A percentile compares a stretch with the other conserved stretches of the same genome.
These are phyloP conservation scores for Eimeria acervulina DNA, from an alignment of 169 alveolate species.

Conservation along the genomic window DNA sequence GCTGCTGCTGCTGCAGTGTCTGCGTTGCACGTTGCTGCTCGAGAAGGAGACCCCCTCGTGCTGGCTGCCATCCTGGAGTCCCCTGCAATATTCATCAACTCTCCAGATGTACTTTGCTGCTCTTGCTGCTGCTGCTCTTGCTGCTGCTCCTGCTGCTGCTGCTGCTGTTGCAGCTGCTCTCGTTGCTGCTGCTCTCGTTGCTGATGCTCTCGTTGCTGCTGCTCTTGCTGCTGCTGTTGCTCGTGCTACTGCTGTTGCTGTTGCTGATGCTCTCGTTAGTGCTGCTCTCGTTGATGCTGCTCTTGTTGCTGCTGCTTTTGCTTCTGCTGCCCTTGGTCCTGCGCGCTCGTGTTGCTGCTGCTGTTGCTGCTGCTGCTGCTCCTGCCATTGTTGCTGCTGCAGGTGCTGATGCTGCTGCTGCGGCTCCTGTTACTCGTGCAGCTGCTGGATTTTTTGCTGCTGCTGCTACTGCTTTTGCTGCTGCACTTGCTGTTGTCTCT, in stretches of 20 bases:
- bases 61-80: constrained; percentile 50
- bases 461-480: constrained; percentile 16
- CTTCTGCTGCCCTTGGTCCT: background rate
- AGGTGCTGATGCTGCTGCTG: background rate
- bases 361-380: constrained; percentile 22
- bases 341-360: background rate
- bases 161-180: background rate
- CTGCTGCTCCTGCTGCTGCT: background rate
- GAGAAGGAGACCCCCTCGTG: constrained; percentile 20
- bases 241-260: background rate
- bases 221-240: background rate
- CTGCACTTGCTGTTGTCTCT: background rate
- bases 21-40: constrained; percentile 73
- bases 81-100: constrained; percentile 32
- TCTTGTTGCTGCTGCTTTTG: constrained; percentile 27
- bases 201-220: background rate
- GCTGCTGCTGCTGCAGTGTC: constrained; percentile 52
- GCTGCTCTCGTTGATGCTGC: constrained; percentile 24
- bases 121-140: no score
- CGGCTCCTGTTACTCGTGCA: no score
- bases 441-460: no score
- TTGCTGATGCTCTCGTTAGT: constrained; percentile 7
- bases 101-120: background rate
- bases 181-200: background rate
- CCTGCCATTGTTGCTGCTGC: background rate